Conservation (phyloP, 306 rosid species). For the Dryas alaskensis region DNA sequence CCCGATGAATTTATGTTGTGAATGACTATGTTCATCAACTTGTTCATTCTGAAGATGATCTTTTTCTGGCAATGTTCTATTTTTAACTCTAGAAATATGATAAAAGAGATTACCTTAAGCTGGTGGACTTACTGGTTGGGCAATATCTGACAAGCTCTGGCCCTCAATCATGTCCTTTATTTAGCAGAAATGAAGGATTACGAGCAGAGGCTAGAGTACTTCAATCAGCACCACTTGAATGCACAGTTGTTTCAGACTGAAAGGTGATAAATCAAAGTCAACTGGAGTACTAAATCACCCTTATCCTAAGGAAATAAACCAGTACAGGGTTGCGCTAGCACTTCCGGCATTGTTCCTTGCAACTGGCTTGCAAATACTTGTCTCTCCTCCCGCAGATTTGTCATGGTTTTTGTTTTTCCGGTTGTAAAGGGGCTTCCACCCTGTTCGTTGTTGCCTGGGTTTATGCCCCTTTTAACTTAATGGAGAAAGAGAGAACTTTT, state of each 20-base stretch:
- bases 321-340: not conserved
- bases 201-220: not conserved
- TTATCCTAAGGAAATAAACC: not conserved
- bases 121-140: constrained; percentile 12
- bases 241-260: not conserved
- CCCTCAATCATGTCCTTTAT: not conserved
- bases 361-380: not conserved
- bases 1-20: not conserved
- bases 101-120: constrained; percentile 8
- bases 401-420: not conserved
- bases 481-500: not conserved
- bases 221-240: not conserved
- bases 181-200: not conserved
- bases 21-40: not conserved
- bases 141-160: not conserved
- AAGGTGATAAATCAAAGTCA: not conserved
- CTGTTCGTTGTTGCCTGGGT: not conserved
- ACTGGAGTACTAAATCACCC: not conserved
- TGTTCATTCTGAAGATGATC: not conserved
- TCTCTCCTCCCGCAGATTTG: not conserved
- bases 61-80: not conserved
- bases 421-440: constrained; percentile 10
- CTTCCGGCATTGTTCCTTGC: not conserved
- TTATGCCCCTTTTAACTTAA: not conserved
- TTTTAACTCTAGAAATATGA: not conserved